Base-by-base conservation (phyloP, 208 protist genomes). In the Acanthamoeba sp. region DNA sequence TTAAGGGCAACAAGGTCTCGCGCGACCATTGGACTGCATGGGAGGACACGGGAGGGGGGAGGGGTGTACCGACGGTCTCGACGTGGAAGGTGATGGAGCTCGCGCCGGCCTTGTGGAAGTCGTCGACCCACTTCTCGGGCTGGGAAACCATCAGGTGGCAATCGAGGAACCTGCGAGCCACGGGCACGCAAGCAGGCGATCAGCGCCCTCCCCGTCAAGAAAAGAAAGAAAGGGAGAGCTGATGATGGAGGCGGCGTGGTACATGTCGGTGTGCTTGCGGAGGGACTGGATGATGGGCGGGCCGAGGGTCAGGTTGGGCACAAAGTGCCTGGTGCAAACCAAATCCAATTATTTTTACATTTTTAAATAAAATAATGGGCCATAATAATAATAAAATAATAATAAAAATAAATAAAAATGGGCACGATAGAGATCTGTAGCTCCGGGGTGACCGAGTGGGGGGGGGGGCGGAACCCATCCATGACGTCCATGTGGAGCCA, bases 401-500 rank as follows among this genome's bases (percentile, higher is more conserved):
- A 40, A n/a, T 18, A 80, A 91, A 42, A 40, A 57, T 66, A 34
- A 50, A 50, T 50, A 50, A 50, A 40, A 73, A 32, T 34, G 69
- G 27, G 4, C 14, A 12, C 12, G 32, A 10, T 55, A 22, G 14
- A 62, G 55, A 62, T 62, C 24, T 20, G 14, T 55, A n/a, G n/a
- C n/a, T n/a, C n/a, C n/a, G 59, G 59, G 27, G 59, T 66, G 9
- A n/a, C 24, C 4, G 12, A 50, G n/a, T 73, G 66, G 22, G 10
- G n/a, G 6, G 16, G 22, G 66, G 66, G 14, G 66, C 27, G 27
- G 29, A 2, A 94, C 95, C 93, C 94, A 93, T 97, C 97, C 99
- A 99, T 99, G 16, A 99, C 98, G 88, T 99, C 99, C 34, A 99
- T 97, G 96, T 99, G 99, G n/a, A 99, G 96, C 98, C 98, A 99